Evolutionary conservation across 306 rosid species (phyloP).

Genomic region (Malus sylvestris): DNA sequence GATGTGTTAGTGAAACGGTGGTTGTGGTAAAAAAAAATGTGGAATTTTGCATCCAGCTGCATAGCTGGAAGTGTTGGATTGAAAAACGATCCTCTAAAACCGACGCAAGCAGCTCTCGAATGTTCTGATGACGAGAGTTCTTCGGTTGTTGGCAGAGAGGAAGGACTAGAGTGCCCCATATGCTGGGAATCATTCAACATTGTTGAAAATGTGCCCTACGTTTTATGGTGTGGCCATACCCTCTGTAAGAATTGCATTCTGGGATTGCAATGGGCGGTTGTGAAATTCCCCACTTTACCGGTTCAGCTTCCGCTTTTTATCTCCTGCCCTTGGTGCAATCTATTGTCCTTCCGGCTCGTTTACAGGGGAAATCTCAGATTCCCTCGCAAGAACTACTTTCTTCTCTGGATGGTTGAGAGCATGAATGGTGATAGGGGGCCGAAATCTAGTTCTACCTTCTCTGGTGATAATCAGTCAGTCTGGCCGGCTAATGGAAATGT

Average conservation of each 20-base stretch:
- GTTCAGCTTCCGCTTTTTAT: conserved; percentile 95
- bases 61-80: conserved; percentile 62
- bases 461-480: conserved; percentile 48
- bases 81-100: conserved; percentile 44
- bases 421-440: conserved; percentile 75
- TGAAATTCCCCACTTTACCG: conserved; percentile 85
- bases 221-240: conserved; percentile 98
- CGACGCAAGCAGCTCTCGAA: conserved; percentile 46
- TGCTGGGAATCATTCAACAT: conserved; percentile 96
- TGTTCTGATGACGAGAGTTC: conserved; percentile 90
- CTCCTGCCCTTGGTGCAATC: conserved; percentile 97
- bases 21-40: conserved; percentile 44
- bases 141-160: conserved; percentile 68
- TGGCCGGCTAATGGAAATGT: conserved; percentile 43
- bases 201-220: conserved; percentile 95
- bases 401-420: conserved; percentile 99
- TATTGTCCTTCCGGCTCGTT: conserved; percentile 79
- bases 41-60: conserved; percentile 86
- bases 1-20: conserved; percentile 25
- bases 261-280: conserved; percentile 93
- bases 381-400: conserved; percentile 95
- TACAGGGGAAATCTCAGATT: conserved; percentile 69
- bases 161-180: conserved; percentile 89
- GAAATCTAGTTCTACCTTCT: conserved; percentile 47
- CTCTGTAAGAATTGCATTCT: conserved; percentile 94